Percentiles rank a stretch among this genome's conserved stretches.
phyloP scores from a whole-genome alignment of 176 grass and related monocot genomes.

The Paspalum vaginatum region DNA sequence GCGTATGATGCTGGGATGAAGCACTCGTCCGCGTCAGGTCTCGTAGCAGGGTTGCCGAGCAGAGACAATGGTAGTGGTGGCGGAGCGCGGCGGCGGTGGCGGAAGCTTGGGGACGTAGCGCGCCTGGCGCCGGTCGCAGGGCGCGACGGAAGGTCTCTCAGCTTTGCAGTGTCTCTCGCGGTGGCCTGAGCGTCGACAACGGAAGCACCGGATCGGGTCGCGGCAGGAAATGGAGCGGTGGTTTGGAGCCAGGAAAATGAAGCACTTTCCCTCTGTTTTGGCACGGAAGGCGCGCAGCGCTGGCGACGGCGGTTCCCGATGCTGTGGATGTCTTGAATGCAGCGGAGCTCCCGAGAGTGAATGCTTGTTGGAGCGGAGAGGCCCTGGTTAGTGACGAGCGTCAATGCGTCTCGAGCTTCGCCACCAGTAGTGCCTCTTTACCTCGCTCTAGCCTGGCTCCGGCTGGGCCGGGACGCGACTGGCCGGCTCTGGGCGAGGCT shows the following conservation, averaged over 20 bases:
- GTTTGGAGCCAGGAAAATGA: not conserved
- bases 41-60: not conserved
- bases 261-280: not conserved
- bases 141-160: too few species aligned
- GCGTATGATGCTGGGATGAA: not conserved
- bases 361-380: too few species aligned
- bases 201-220: not conserved
- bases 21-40: not conserved
- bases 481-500: too few species aligned
- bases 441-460: not conserved
- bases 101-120: not conserved
- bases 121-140: not conserved
- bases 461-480: too few species aligned
- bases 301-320: too few species aligned
- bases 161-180: not conserved
- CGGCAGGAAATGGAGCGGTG: not conserved
- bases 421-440: not conserved
- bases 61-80: not conserved
- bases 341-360: too few species aligned
- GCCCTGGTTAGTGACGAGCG: too few species aligned
- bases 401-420: too few species aligned
- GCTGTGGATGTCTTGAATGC: too few species aligned
- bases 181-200: not conserved
- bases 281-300: too few species aligned
- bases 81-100: fast-evolving